A percentile compares a stretch with the other conserved stretches of the same genome.
Conservation (phyloP, 768 basidiomycete species). For the Pholiota conissans region DNA sequence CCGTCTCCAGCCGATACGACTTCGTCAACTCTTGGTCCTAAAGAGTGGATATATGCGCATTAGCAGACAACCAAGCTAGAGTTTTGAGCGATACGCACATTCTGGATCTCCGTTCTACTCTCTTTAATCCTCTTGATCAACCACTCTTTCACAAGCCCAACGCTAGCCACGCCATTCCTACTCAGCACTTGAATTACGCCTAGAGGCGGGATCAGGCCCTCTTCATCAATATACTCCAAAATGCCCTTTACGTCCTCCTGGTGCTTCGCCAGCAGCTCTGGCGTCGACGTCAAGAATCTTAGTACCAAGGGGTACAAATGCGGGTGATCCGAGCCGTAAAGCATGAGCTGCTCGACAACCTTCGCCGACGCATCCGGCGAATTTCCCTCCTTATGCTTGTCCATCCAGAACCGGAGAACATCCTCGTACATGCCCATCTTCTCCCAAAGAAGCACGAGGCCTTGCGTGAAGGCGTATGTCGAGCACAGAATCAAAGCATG, state of each 20-base stretch:
- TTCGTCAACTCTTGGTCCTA: slow-evolving; percentile 85
- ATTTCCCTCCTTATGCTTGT: slow-evolving; percentile 48
- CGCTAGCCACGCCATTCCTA: slow-evolving; percentile 85
- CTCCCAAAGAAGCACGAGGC: slow-evolving; percentile 91
- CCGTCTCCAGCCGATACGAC: slow-evolving; percentile 89
- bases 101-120: slow-evolving; percentile 74
- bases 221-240: slow-evolving; percentile 76
- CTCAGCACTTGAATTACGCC: slow-evolving; percentile 87
- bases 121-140: slow-evolving; percentile 75
- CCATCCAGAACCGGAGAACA: slow-evolving; percentile 92
- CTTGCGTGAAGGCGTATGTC: slow-evolving; percentile 75
- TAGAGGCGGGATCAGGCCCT: slow-evolving; percentile 85
- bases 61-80: not conserved
- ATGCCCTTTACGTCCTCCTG: slow-evolving; percentile 68
- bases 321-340: slow-evolving; percentile 70
- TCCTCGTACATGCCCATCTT: slow-evolving; percentile 95
- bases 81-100: slow-evolving; percentile 48
- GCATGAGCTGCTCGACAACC: slow-evolving; percentile 71
- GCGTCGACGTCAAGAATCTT: slow-evolving; percentile 83
- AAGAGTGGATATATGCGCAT: slow-evolving; percentile 1
- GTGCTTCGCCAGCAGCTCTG: slow-evolving; percentile 72
- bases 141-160: slow-evolving; percentile 93
- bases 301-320: slow-evolving; percentile 87
- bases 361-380: slow-evolving; percentile 43
- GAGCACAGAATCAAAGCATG: slow-evolving; percentile 97